phyloP scores from a whole-genome alignment of 2,329 filamentous ascomycete species.

The Exophiala viscosa region DNA sequence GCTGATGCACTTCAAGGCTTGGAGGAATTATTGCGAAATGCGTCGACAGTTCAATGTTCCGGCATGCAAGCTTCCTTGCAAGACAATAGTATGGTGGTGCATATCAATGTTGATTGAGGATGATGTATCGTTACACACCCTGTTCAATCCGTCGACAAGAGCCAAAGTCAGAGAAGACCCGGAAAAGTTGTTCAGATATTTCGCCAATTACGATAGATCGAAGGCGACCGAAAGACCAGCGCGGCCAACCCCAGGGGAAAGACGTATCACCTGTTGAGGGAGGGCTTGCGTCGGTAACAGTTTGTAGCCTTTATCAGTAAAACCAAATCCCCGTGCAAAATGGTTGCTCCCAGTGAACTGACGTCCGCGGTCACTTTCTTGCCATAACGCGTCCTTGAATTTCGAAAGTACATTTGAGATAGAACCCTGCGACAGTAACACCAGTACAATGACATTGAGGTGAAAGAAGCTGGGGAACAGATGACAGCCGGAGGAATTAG shows the following conservation, averaged over 20 bases:
- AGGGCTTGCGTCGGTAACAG: too few relatives aligned
- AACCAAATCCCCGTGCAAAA: too few relatives aligned
- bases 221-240: too few relatives aligned
- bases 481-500: too few relatives aligned
- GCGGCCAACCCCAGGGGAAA: neutral
- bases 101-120: conserved; percentile 17
- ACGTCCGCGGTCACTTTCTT: too few relatives aligned
- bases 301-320: too few relatives aligned
- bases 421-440: too few relatives aligned
- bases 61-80: conserved; percentile 18
- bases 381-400: too few relatives aligned
- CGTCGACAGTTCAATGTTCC: conserved; percentile 5
- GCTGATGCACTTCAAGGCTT: conserved; percentile 21
- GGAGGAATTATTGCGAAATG: conserved; percentile 24
- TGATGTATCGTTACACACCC: conserved; percentile 13
- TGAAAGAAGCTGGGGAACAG: neutral
- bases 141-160: conserved; percentile 14
- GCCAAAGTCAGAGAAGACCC: conserved; percentile 15
- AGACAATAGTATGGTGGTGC: conserved; percentile 24
- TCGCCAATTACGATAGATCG: conserved; percentile 2
- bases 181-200: conserved; percentile 19
- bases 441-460: neutral
- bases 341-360: too few relatives aligned
- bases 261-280: conserved; percentile 6
- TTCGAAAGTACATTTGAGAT: too few relatives aligned